phyloP scores from a whole-genome alignment of 1,139 yeast species.

The Pichia sp. region DNA sequence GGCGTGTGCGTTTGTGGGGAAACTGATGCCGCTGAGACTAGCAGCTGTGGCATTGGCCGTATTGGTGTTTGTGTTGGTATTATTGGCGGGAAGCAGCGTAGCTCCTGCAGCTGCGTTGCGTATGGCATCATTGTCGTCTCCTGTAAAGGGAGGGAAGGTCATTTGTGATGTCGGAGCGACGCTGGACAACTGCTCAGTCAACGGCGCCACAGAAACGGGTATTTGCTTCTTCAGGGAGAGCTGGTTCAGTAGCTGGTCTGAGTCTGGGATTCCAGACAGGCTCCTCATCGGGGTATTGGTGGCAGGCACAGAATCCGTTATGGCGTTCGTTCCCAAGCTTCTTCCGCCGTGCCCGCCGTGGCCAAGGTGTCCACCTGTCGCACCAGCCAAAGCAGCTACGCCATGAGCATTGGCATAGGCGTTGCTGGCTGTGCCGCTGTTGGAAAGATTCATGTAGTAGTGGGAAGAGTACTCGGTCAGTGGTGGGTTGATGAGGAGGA shows the following conservation, averaged over 20 bases:
- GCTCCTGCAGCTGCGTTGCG: neutral
- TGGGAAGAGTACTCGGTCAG: conserved; percentile 29
- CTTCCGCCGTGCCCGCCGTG: neutral
- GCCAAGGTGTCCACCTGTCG: no score
- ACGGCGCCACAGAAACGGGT: neutral
- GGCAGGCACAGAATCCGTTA: no score
- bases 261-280: neutral
- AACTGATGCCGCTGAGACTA: no score
- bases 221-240: neutral
- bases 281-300: no score
- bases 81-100: neutral
- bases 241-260: conserved; percentile 3
- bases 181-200: neutral
- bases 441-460: conserved; percentile 15
- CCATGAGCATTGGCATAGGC: neutral
- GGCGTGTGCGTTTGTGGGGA: neutral
- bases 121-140: neutral
- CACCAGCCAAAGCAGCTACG: no score
- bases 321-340: neutral
- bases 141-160: neutral
- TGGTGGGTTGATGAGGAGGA: conserved; percentile 33
- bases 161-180: neutral
- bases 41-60: neutral
- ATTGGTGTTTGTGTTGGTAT: neutral
- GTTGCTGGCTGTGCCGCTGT: neutral